Conservation (phyloP, 768 basidiomycete genomes). For the Suillus discolor region DNA sequence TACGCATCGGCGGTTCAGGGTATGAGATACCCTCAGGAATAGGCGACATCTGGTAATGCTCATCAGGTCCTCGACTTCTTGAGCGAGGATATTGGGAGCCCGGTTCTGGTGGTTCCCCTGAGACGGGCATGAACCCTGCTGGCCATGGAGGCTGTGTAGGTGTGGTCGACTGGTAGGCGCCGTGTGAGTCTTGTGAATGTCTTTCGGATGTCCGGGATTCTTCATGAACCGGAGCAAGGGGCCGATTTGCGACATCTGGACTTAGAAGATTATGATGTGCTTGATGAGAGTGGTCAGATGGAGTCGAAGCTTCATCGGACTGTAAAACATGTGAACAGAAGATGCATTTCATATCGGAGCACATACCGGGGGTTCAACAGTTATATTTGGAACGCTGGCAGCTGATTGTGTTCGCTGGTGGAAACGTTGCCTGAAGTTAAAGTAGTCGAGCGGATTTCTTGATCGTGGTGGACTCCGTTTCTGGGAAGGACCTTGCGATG, state of each 20-base stretch:
- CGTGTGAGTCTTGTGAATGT: background rate
- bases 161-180: conserved; percentile 17
- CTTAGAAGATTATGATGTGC: conserved; percentile 45
- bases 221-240: conserved; percentile 18
- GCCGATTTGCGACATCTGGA: conserved; percentile 38
- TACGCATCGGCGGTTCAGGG: conserved; percentile 28
- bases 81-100: conserved; percentile 7
- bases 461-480: conserved; percentile 15
- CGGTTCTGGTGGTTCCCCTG: background rate
- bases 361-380: conserved; percentile 49
- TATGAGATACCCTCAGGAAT: conserved; percentile 29
- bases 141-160: conserved; percentile 17
- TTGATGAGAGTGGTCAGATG: conserved; percentile 32
- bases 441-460: conserved; percentile 23
- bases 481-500: conserved; percentile 11
- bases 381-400: conserved; percentile 42
- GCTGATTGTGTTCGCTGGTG: conserved; percentile 35
- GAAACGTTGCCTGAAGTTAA: conserved; percentile 27
- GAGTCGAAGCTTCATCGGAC: conserved; percentile 42
- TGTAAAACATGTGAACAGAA: conserved; percentile 18
- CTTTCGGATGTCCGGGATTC: conserved; percentile 4
- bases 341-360: background rate
- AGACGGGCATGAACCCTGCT: conserved; percentile 22
- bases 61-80: conserved; percentile 2
- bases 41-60: conserved; percentile 29